Base-by-base conservation (phyloP, 345 rosid species). In the Clausena lansium region DNA sequence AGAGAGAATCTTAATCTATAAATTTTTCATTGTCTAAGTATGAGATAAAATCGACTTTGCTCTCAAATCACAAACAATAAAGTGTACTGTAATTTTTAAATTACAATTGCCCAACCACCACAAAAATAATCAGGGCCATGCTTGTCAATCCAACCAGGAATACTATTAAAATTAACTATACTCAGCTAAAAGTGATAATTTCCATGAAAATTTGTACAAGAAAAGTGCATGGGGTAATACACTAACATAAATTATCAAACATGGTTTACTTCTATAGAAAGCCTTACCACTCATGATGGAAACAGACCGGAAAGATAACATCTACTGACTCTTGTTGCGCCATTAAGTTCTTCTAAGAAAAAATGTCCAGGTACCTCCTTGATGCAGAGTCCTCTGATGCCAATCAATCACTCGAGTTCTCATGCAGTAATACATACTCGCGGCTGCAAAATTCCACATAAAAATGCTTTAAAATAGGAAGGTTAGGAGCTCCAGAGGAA, bases 391-490 rank as follows among this genome's bases (percentile, higher is more conserved):
- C 39, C 4, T 17, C 3, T 38, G 35, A 64, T 17, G 66, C 57
- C 69, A 28, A 32, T 86, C 87, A 87, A 55, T 30, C 70, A 7
- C 83, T 82, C 1, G 97, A 91, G 85, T 90, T 89, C 85, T 92
- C 98, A 70, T 94, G 97, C 87, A 94, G 71, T 24, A 91, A 70
- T 62, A 90, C 97, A 27, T 94, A 91, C 76, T 90, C 98, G 63
- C 97, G 95, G 84, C 97, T 93, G 94, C 90, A 83, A 81, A 74
- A 78, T 80, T 20, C 15, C 65, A 78, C 39, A 38, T 36, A 17
- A 20, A 45, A 35, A 35, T 33, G 27, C 67, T 68, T 64, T 78
- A 73, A 58, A 36, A 68, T 2, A 52, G 62, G 58, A 58, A 1
- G 25, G 38, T 33, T 71, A 71, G 47, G 30, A 7, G 4, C 24